Evolutionary conservation across 2,329 filamentous ascomycete genomes (phyloP).

Genomic region (Diaporthe ilicicola): DNA sequence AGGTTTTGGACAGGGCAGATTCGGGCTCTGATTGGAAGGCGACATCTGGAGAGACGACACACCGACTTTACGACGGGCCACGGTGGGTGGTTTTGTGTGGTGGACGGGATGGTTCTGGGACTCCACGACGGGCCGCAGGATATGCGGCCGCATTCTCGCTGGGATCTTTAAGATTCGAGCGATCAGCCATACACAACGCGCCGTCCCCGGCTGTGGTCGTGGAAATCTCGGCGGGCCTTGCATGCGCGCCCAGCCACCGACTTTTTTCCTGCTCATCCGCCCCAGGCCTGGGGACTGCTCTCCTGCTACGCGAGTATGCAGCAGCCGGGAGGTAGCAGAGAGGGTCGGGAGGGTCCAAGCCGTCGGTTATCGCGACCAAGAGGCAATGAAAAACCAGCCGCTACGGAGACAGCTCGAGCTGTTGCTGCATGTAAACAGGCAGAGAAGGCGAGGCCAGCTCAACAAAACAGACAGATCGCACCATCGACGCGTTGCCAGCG

Average conservation of each 20-base stretch:
- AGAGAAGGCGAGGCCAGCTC: not conserved
- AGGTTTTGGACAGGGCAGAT: slow-evolving; percentile 16
- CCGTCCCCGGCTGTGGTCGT: slow-evolving; percentile 13
- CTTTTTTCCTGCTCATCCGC: slow-evolving; percentile 18
- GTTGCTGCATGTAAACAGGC: slow-evolving; percentile 1
- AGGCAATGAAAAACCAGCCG: not conserved
- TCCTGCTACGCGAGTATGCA: slow-evolving; percentile 5
- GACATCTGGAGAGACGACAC: slow-evolving; percentile 27
- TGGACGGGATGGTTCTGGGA: slow-evolving; percentile 31
- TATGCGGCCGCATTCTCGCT: slow-evolving; percentile 33
- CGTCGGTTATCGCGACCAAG: slow-evolving; percentile 27
- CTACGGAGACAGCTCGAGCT: not conserved
- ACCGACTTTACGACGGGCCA: slow-evolving; percentile 35
- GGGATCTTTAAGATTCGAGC: slow-evolving; percentile 22
- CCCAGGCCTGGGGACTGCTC: not conserved
- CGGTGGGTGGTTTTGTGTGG: slow-evolving; percentile 28
- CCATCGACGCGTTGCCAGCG: slow-evolving; percentile 21
- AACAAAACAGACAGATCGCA: slow-evolving; percentile 13
- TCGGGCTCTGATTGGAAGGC: slow-evolving; percentile 28
- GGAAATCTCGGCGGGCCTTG: slow-evolving; percentile 29
- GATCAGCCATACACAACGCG: slow-evolving; percentile 32
- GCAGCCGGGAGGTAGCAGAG: slow-evolving; percentile 14
- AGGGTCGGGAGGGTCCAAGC: not conserved
- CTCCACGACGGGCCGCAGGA: slow-evolving; percentile 33
- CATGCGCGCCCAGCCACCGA: slow-evolving; percentile 34